A percentile compares a stretch with the other conserved stretches of the same genome.
Evolutionary conservation across 2,329 filamentous ascomycete species (phyloP).

Genomic region (Diaporthe ampelina): DNA sequence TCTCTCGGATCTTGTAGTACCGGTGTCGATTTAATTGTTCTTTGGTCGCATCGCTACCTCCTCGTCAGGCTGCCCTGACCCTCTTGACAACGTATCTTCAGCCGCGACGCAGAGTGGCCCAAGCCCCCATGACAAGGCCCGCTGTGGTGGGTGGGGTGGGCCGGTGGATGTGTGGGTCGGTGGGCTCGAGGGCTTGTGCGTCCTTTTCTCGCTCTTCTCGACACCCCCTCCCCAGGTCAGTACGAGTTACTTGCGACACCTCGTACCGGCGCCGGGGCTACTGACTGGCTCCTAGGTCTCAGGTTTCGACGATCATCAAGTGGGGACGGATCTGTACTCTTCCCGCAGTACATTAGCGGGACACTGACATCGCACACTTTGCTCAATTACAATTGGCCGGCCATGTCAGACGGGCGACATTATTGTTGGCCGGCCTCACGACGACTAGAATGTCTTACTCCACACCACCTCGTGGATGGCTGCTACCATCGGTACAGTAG

Average conservation of each 20-base stretch:
- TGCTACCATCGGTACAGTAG: background rate
- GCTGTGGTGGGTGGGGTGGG: constrained; percentile 13
- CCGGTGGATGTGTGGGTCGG: constrained; percentile 1
- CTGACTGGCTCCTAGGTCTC: constrained; percentile 35
- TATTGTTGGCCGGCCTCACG: constrained; percentile 8
- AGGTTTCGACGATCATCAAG: constrained; percentile 37
- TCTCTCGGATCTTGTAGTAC: constrained; percentile 12
- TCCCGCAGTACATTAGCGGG: constrained; percentile 37
- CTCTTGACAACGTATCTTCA: constrained; percentile 5
- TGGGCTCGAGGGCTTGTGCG: constrained; percentile 36
- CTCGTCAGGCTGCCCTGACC: constrained; percentile 1
- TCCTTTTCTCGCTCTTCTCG: constrained; percentile 33
- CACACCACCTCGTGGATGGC: background rate
- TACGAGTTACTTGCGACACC: constrained; percentile 18
- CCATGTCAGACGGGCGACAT: background rate
- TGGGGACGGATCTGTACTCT: constrained; percentile 38
- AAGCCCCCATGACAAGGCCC: constrained; percentile 24
- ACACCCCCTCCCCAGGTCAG: constrained; percentile 28
- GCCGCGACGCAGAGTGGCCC: constrained; percentile 29
- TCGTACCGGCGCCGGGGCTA: constrained; percentile 32
- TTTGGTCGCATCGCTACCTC: constrained; percentile 21
- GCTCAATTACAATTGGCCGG: constrained; percentile 1
- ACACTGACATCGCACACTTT: constrained; percentile 24
- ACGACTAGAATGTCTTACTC: constrained; percentile 1
- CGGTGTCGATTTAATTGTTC: constrained; percentile 29